Conservation (phyloP, 106 monocot species). For the Dendrobium chrysotoxum region DNA sequence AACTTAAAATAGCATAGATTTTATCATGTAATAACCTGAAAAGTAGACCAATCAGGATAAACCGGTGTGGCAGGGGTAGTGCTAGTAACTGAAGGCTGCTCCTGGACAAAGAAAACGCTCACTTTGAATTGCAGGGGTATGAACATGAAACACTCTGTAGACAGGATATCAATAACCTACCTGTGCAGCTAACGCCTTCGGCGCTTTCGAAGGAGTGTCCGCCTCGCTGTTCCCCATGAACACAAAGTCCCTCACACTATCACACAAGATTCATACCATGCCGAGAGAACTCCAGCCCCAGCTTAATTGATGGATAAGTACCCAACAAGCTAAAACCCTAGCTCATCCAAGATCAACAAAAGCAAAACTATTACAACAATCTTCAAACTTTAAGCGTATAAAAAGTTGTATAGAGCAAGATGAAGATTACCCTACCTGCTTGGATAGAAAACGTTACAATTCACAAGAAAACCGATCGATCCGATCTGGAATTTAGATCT, state of each 20-base stretch:
- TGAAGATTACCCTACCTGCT: slow-evolving; percentile 4
- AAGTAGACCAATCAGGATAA: slow-evolving; percentile 53
- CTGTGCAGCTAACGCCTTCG: slow-evolving; percentile 35
- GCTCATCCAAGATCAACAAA: neutral
- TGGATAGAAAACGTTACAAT: neutral
- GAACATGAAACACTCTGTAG: neutral
- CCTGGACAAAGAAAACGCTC: slow-evolving; percentile 19
- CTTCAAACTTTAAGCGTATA: neutral
- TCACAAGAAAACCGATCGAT: neutral
- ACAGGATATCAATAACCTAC: slow-evolving; percentile 12
- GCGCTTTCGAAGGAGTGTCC: slow-evolving; percentile 31
- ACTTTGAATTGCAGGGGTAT: neutral
- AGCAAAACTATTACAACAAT: neutral
- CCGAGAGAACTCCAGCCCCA: neutral
- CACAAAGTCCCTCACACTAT: neutral
- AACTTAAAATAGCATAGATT: neutral
- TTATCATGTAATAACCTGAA: slow-evolving; percentile 29
- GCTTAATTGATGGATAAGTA: neutral
- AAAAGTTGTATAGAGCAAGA: neutral
- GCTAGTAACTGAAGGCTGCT: slow-evolving; percentile 26
- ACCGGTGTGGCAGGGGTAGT: slow-evolving; percentile 22
- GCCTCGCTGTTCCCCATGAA: slow-evolving; percentile 49
- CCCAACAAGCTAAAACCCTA: neutral
- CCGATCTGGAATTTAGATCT: neutral
- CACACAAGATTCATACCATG: neutral